Evolutionary conservation across 75 land plant genomes (phyloP), one percentile per base, ranked within the genome.

Genomic region (Pinus taeda): DNA sequence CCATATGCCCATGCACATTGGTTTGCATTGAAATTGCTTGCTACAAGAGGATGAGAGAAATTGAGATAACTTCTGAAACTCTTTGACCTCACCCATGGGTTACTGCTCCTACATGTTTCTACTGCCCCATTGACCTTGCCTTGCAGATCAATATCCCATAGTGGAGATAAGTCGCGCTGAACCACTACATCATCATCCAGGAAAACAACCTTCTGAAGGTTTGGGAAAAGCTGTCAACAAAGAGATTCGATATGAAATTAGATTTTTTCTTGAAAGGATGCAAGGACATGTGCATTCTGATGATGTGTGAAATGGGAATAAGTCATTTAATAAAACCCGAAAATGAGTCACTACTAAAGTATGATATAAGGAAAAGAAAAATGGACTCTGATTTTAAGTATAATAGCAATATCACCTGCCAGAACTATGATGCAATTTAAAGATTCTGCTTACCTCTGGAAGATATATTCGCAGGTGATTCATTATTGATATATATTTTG

Each of bases 1-100:
- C 99, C 99, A 83, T 88, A 86, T 29, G 92, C 91, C 99, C 99
- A 96, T 30, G 98, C 98, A 80, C 98, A 94, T 77, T 90, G 85
- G 22, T 92, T 81, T 5, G 84, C 86, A 37, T 96, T 79, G 64
- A 92, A 89, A 24, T 77, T 78, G 11, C 61, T 77, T 30, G 93
- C 64, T 72, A 92, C 81, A 57, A 86, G 63, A 36, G 94, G 94
- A 80, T 96, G 87, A 24, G 93, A 90, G 78, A 94, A 96, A 72
- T 96, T 94, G 76, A 96, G 72, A 77, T 92, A 90, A 62, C 88
- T 85, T 76, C 83, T 74, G 76, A 84, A 78, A 13, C n/a, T 86
- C 85, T 90, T 74, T 55, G 83, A 76, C 85, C 74, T 78, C 42
- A 80, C 78, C 77, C 67, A 80, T 49, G 87, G 63, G 75, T 91